These are phyloP conservation scores for Metarhizium anisopliae DNA, from an alignment of 2,329 filamentous ascomycete genomes.

Conservation along the genomic window DNA sequence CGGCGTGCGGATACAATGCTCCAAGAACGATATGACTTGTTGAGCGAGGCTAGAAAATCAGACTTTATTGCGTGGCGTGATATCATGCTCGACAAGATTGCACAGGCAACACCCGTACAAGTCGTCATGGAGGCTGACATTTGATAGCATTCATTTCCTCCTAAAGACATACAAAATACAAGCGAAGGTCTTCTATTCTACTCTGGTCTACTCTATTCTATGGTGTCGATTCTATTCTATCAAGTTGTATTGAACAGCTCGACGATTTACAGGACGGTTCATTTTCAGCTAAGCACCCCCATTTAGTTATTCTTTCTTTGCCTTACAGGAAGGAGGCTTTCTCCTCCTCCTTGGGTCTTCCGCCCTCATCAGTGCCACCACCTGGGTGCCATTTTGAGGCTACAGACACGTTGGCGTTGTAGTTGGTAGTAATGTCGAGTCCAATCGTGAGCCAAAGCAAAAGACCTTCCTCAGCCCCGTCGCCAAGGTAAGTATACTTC, in stretches of 20 bases:
- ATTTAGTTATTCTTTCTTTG: neutral
- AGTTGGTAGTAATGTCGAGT: slow-evolving; percentile 25
- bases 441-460: slow-evolving; percentile 46
- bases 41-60: slow-evolving; percentile 52
- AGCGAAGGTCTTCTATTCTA: no score
- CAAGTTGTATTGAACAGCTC: no score
- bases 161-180: neutral
- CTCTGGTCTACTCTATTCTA: no score
- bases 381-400: slow-evolving; percentile 6
- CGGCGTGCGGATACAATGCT: slow-evolving; percentile 61
- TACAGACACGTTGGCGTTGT: neutral
- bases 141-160: neutral
- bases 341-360: neutral
- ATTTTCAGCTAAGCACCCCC: neutral
- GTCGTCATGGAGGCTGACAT: slow-evolving; percentile 27
- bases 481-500: slow-evolving; percentile 47
- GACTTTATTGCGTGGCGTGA: slow-evolving; percentile 60
- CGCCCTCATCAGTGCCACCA: slow-evolving; percentile 1
- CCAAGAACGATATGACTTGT: slow-evolving; percentile 63
- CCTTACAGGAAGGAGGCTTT: neutral
- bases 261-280: neutral
- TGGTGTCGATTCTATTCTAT: no score
- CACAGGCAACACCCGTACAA: slow-evolving; percentile 26
- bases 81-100: slow-evolving; percentile 46
- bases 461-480: slow-evolving; percentile 39